Conservation (phyloP, 345 rosid genomes). For the Moringa oleifera region DNA sequence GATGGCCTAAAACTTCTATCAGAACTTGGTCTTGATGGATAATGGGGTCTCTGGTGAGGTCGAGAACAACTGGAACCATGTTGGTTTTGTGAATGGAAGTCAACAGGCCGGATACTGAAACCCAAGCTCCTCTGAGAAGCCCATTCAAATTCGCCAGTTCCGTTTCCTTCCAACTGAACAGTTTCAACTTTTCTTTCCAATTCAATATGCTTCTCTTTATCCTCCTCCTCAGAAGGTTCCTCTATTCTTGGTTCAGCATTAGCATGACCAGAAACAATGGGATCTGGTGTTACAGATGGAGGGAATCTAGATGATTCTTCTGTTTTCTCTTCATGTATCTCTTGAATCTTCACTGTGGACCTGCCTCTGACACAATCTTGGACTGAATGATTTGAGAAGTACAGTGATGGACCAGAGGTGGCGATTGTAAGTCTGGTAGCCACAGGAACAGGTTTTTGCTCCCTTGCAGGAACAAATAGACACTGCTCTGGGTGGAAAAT, state of each 20-base stretch:
- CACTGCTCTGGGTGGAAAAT: conserved; percentile 26
- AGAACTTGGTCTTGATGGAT: conserved; percentile 25
- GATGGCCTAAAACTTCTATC: conserved; percentile 21
- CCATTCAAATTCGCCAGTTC: conserved; percentile 13
- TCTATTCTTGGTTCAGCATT: conserved; percentile 17
- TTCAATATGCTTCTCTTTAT: conserved; percentile 20
- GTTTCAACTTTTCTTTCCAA: conserved; percentile 21
- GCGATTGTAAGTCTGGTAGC: conserved; percentile 31
- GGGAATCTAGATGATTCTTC: conserved; percentile 31
- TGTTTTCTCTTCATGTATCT: conserved; percentile 43
- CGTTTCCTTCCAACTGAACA: conserved; percentile 19
- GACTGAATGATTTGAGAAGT: conserved; percentile 23
- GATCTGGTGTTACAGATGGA: conserved; percentile 20
- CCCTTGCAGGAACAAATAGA: conserved; percentile 29
- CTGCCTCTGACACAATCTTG: conserved; percentile 26
- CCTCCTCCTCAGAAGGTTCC: conserved; percentile 18
- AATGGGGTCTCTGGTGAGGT: conserved; percentile 14
- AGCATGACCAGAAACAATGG: conserved; percentile 13
- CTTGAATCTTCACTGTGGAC: conserved; percentile 44
- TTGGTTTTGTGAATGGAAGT: conserved; percentile 16
- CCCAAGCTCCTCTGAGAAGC: conserved; percentile 13
- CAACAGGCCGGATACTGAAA: conserved; percentile 17
- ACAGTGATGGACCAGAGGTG: conserved; percentile 29
- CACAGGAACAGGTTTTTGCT: conserved; percentile 20
- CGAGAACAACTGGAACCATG: conserved; percentile 14